These are phyloP conservation scores for Oxytropis ochrocephala DNA, from an alignment of 306 rosid genomes.

Conservation along the genomic window DNA sequence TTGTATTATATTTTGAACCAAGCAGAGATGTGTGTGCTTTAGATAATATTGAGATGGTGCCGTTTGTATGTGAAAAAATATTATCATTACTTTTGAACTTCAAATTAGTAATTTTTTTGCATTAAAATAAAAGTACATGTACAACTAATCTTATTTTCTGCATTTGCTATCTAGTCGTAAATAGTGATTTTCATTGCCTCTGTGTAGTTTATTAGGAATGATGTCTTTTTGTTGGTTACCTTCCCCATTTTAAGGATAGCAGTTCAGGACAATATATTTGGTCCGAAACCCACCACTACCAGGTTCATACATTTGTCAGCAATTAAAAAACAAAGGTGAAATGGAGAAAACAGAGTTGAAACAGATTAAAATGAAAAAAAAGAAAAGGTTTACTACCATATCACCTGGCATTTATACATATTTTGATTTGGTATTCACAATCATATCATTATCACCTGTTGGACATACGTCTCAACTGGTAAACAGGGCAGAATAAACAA, in stretches of 20 bases:
- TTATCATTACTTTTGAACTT: background rate
- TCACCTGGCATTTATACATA: background rate
- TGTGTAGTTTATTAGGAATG: background rate
- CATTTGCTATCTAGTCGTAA: background rate
- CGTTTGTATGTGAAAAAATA: background rate
- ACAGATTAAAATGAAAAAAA: background rate
- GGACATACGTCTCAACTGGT: background rate
- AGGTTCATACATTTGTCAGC: background rate
- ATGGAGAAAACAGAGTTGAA: background rate
- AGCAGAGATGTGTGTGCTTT: background rate
- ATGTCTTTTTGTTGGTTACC: background rate
- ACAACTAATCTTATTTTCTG: background rate
- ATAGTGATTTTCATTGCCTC: background rate
- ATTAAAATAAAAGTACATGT: background rate
- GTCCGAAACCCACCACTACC: background rate
- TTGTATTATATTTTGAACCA: background rate
- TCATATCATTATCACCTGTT: no score
- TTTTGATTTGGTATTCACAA: background rate
- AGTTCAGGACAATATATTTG: background rate
- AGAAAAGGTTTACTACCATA: background rate
- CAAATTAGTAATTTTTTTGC: slow-evolving; percentile 7
- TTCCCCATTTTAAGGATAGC: background rate
- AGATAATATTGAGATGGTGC: background rate
- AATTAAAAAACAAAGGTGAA: background rate
- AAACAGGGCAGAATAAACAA: background rate